These are phyloP conservation scores for Neoconidiobolus thromboides DNA, from an alignment of 371 early-diverging fungal species.

Conservation along the genomic window DNA sequence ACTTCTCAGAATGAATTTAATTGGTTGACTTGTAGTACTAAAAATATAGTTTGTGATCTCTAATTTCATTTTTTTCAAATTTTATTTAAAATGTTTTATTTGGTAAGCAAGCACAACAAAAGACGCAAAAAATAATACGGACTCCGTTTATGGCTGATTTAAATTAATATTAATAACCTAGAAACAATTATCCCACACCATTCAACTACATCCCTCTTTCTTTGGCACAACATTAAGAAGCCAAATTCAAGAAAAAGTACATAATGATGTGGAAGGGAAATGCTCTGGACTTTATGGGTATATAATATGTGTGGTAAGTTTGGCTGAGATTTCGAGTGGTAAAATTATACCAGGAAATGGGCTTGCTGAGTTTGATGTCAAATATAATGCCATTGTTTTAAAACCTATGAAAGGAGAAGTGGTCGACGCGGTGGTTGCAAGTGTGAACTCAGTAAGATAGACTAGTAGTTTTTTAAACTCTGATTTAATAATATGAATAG, in stretches of 20 bases:
- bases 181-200: constrained; percentile 58
- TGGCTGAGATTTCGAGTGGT: constrained; percentile 55
- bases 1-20: too few relatives aligned
- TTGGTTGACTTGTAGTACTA: too few relatives aligned
- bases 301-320: constrained; percentile 73
- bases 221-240: constrained; percentile 72
- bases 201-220: constrained; percentile 78
- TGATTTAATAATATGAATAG: constrained; percentile 15
- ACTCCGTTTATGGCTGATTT: too few relatives aligned
- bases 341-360: constrained; percentile 76
- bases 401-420: constrained; percentile 96
- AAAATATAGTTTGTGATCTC: too few relatives aligned
- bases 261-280: constrained; percentile 88
- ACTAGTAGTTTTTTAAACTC: neutral
- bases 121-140: too few relatives aligned
- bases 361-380: constrained; percentile 79
- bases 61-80: too few relatives aligned
- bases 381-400: constrained; percentile 93
- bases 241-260: constrained; percentile 54
- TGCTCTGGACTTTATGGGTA: constrained; percentile 87
- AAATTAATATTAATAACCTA: constrained; percentile 6
- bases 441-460: constrained; percentile 67
- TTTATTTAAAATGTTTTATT: too few relatives aligned
- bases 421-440: constrained; percentile 85
- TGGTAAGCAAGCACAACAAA: too few relatives aligned